phyloP scores from a whole-genome alignment of 2,329 filamentous ascomycete species.

The Alternaria brassicicola region DNA sequence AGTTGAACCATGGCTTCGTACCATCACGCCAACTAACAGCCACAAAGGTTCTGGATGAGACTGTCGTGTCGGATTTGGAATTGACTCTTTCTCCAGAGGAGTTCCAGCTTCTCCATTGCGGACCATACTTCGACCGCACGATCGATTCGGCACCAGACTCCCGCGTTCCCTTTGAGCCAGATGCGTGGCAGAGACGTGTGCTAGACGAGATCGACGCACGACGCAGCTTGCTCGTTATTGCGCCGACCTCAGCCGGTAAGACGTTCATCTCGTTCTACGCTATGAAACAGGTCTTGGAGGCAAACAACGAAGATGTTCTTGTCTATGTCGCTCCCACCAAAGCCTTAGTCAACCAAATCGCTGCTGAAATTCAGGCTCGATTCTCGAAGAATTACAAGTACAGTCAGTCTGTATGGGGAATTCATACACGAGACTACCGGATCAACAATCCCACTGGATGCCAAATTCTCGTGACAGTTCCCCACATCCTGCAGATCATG shows the following conservation, averaged over 20 bases:
- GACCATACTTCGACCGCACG: constrained; percentile 76
- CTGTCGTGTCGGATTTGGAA: constrained; percentile 35
- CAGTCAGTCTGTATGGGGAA: constrained; percentile 74
- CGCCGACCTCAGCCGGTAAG: constrained; percentile 79
- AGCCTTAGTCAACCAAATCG: constrained; percentile 82
- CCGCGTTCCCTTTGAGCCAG: constrained; percentile 75
- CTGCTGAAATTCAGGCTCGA: constrained; percentile 75
- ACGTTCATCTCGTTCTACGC: constrained; percentile 86
- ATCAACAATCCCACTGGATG: constrained; percentile 76
- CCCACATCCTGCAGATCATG: constrained; percentile 81
- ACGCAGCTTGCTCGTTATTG: constrained; percentile 75
- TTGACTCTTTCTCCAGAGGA: constrained; percentile 55
- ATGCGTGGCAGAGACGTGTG: constrained; percentile 77
- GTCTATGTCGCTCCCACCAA: constrained; percentile 85
- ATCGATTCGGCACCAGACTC: constrained; percentile 71
- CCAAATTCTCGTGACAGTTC: constrained; percentile 78
- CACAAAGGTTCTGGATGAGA: constrained; percentile 21
- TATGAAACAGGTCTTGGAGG: constrained; percentile 75
- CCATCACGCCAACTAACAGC: not conserved
- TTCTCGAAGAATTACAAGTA: constrained; percentile 71
- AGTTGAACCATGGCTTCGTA: not conserved
- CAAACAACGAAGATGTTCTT: constrained; percentile 71
- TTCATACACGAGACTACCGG: constrained; percentile 76
- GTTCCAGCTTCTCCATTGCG: constrained; percentile 72
- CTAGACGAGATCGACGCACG: constrained; percentile 74